Conservation (phyloP, 2,329 filamentous ascomycete species). For the Celoporthe dispersa region DNA sequence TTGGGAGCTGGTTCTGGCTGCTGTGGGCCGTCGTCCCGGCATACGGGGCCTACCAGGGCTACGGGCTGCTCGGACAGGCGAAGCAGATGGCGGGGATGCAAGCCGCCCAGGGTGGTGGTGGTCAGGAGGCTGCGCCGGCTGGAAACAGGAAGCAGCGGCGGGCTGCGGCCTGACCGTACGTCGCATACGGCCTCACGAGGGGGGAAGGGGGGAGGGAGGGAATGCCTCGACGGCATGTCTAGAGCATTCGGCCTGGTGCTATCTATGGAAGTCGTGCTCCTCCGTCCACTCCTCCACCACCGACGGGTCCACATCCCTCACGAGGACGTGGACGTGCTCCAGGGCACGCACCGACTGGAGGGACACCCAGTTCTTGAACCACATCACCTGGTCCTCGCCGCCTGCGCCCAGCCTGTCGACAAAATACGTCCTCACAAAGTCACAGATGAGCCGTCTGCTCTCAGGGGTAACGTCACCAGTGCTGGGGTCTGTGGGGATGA, state of each 20-base stretch:
- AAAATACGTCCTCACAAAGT: slow-evolving; percentile 75
- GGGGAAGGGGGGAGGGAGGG: neutral
- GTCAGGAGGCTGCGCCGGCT: slow-evolving; percentile 42
- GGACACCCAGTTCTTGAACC: slow-evolving; percentile 94
- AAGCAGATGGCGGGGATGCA: slow-evolving; percentile 57
- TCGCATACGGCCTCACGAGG: neutral
- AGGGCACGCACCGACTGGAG: slow-evolving; percentile 86
- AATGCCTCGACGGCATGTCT: neutral
- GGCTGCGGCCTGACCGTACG: slow-evolving; percentile 46
- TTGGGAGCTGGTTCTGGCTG: slow-evolving; percentile 77
- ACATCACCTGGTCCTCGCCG: slow-evolving; percentile 63
- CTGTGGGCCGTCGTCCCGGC: slow-evolving; percentile 60
- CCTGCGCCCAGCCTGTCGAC: slow-evolving; percentile 56
- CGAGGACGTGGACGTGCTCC: slow-evolving; percentile 86
- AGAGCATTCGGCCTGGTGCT: neutral
- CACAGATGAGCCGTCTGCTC: slow-evolving; percentile 65
- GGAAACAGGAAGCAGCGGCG: slow-evolving; percentile 60
- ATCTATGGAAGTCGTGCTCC: slow-evolving; percentile 46
- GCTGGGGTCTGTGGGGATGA: slow-evolving; percentile 70
- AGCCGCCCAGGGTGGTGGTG: slow-evolving; percentile 40
- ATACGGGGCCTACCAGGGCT: slow-evolving; percentile 59
- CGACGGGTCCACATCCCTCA: slow-evolving; percentile 57
- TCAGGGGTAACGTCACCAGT: slow-evolving; percentile 75
- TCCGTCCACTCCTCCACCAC: slow-evolving; percentile 59
- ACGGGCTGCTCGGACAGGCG: slow-evolving; percentile 57